Conservation (phyloP, 1,284 basidiomycete species). For the Cryptococcus depauperatus region DNA sequence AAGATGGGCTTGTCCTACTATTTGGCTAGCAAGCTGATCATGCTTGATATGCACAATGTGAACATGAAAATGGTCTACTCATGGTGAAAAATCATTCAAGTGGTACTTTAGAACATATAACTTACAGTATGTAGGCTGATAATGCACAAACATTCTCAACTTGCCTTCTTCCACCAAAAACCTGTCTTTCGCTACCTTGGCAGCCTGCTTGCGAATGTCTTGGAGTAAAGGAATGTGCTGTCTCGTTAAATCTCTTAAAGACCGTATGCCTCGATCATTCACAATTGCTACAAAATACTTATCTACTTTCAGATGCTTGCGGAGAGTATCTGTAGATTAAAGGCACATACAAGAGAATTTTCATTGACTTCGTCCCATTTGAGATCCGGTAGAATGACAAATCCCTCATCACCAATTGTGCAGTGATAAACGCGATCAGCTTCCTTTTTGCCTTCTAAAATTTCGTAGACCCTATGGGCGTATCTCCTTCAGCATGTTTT, state of each 20-base stretch:
- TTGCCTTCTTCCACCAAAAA: conserved; percentile 61
- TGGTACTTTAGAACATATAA: background rate
- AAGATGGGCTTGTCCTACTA: conserved; percentile 84
- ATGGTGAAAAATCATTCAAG: background rate
- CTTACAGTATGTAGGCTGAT: conserved; percentile 93
- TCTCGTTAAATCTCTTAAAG: conserved; percentile 61
- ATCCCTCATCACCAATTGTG: conserved; percentile 53
- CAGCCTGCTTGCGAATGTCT: conserved; percentile 56
- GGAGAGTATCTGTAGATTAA: background rate
- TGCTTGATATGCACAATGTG: conserved; percentile 79
- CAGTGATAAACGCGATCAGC: conserved; percentile 64
- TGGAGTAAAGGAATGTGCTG: conserved; percentile 62
- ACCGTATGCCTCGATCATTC: conserved; percentile 53
- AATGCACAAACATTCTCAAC: conserved; percentile 80
- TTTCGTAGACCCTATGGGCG: conserved; percentile 81
- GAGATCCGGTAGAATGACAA: conserved; percentile 81
- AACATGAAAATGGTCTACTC: conserved; percentile 92
- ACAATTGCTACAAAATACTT: conserved; percentile 70
- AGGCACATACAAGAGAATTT: conserved; percentile 39
- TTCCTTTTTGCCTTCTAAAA: conserved; percentile 73
- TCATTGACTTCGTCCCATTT: conserved; percentile 79
- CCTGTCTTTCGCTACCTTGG: conserved; percentile 57
- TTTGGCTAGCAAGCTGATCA: conserved; percentile 59
- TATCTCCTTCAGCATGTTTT: background rate
- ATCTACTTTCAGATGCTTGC: background rate